Evolutionary conservation across 805 yeast genomes (phyloP).

Genomic region (Kazachstania psychrophila): DNA sequence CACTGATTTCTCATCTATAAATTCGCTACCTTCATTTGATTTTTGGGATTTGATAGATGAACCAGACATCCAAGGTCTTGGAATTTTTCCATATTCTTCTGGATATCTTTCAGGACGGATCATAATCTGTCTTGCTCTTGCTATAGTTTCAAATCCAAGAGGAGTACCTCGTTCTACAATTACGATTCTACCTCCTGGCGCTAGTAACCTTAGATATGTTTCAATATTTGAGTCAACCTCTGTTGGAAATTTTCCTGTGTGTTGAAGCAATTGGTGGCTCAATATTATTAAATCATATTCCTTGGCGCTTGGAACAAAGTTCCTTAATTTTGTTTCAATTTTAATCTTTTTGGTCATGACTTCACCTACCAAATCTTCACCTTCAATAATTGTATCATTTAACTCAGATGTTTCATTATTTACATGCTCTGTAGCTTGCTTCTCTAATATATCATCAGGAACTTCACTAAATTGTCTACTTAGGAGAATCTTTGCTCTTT

Average conservation of each 20-base stretch:
- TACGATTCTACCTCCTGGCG: constrained; percentile 73
- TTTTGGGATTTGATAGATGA: constrained; percentile 27
- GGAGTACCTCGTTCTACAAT: constrained; percentile 86
- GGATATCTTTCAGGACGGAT: constrained; percentile 70
- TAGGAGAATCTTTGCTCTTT: constrained; percentile 67
- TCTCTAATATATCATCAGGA: constrained; percentile 8
- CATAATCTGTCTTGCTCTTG: constrained; percentile 83
- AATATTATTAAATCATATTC: constrained; percentile 77
- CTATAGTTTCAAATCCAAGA: constrained; percentile 76
- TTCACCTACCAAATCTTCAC: constrained; percentile 36
- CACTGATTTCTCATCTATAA: constrained; percentile 10
- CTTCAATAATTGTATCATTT: constrained; percentile 15
- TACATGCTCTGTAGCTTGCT: constrained; percentile 8
- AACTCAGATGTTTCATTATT: not conserved
- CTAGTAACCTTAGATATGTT: constrained; percentile 47
- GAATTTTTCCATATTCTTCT: constrained; percentile 50
- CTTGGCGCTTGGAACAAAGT: constrained; percentile 40
- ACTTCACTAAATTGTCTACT: constrained; percentile 56
- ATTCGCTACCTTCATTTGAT: constrained; percentile 10
- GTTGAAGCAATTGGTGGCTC: constrained; percentile 62
- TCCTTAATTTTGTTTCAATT: constrained; percentile 46
- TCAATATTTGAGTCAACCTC: constrained; percentile 64
- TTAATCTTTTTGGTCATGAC: constrained; percentile 50
- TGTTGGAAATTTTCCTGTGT: constrained; percentile 52
- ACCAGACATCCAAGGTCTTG: constrained; percentile 57